Percentiles rank a stretch among this genome's conserved stretches.
Conservation (phyloP, 768 basidiomycete species). For the Rhizopogon salebrosus region DNA sequence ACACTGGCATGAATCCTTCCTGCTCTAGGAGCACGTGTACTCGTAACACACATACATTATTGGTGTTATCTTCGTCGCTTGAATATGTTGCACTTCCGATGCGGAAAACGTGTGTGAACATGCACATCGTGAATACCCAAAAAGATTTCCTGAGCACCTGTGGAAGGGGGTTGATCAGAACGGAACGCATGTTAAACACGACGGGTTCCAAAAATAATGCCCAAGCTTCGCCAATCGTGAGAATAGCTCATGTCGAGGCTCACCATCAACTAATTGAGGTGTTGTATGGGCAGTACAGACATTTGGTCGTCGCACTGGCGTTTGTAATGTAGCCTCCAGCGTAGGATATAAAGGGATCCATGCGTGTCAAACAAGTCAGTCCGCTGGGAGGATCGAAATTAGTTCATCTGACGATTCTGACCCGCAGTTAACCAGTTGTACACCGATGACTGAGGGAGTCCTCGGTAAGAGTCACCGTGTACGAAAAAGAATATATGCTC, state of each 20-base stretch:
- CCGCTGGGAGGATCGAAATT: slow-evolving; percentile 47
- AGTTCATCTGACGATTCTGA: slow-evolving; percentile 48
- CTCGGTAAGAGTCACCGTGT: background rate
- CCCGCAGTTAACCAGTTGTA: slow-evolving; percentile 41
- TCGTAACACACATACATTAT: background rate
- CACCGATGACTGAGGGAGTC: slow-evolving; percentile 31
- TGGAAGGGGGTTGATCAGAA: background rate
- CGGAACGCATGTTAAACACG: slow-evolving; percentile 41
- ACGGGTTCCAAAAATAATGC: slow-evolving; percentile 45
- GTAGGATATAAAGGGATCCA: slow-evolving; percentile 41
- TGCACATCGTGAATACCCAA: background rate
- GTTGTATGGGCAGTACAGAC: slow-evolving; percentile 49
- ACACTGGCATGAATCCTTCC: too few species aligned
- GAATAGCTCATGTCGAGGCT: slow-evolving; percentile 54
- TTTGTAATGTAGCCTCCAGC: slow-evolving; percentile 57
- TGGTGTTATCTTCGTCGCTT: background rate
- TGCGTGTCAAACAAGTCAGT: slow-evolving; percentile 46
- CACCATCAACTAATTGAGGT: slow-evolving; percentile 40
- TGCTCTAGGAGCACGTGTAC: too few species aligned
- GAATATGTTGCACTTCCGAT: background rate
- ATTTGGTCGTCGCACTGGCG: slow-evolving; percentile 42
- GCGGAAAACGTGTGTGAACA: background rate
- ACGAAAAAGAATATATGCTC: background rate
- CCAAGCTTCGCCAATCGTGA: slow-evolving; percentile 51
- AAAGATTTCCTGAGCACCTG: background rate